Evolutionary conservation across 2,329 filamentous ascomycete genomes (phyloP).

Genomic region (Pseudocercospora fuligena): DNA sequence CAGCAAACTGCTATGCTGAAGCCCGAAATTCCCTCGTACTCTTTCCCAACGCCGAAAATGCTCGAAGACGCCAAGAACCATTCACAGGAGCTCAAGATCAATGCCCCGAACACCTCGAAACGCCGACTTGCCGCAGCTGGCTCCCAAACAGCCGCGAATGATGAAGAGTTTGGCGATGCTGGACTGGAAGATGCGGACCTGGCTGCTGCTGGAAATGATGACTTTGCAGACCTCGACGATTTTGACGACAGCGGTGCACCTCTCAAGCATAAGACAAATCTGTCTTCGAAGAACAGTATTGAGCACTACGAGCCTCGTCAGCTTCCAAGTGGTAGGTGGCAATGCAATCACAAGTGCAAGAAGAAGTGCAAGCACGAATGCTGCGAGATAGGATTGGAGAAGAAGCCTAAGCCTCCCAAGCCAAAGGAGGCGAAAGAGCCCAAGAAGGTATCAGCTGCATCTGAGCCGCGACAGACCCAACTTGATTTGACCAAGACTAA

Average conservation of each 20-base stretch:
- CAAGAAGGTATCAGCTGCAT: conserved; percentile 33
- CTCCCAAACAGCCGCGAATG: background rate
- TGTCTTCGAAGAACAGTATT: conserved; percentile 8
- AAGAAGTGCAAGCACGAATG: conserved; percentile 75
- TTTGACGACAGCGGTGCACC: conserved; percentile 42
- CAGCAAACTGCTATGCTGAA: conserved; percentile 58
- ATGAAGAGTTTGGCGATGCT: conserved; percentile 60
- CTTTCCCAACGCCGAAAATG: conserved; percentile 46
- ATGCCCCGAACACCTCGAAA: conserved; percentile 35
- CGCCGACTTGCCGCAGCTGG: conserved; percentile 26
- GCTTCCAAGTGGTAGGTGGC: conserved; percentile 73
- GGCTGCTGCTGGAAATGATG: conserved; percentile 47
- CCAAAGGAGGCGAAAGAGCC: conserved; percentile 35
- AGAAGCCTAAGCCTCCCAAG: conserved; percentile 59
- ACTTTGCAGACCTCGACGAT: conserved; percentile 60
- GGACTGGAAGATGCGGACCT: conserved; percentile 60
- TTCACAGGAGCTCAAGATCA: conserved; percentile 15
- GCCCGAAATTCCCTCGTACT: conserved; percentile 52
- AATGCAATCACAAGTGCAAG: conserved; percentile 73
- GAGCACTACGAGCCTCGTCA: conserved; percentile 50
- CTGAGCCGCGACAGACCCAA: conserved; percentile 38
- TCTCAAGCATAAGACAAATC: conserved; percentile 7
- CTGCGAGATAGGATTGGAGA: conserved; percentile 72
- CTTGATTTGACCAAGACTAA: conserved; percentile 33
- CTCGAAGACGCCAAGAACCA: conserved; percentile 21